Evolutionary conservation across 139 green algal species (phyloP).

Genomic region (Chlorella sp.): DNA sequence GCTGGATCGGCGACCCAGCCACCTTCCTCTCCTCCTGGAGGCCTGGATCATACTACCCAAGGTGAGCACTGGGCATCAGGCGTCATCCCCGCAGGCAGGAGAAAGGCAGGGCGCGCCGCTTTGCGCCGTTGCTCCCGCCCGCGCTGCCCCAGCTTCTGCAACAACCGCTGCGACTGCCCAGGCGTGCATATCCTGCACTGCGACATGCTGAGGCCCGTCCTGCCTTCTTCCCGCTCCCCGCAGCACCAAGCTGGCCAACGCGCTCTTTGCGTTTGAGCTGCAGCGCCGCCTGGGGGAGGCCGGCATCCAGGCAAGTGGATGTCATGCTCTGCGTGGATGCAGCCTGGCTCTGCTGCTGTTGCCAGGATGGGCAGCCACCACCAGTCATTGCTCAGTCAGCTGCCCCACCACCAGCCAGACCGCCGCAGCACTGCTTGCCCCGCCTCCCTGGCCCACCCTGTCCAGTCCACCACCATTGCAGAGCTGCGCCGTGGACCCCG

Average conservation of each 20-base stretch:
- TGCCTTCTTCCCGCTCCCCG: no score
- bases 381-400: not conserved
- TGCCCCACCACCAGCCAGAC: not conserved
- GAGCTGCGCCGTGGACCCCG: conserved; percentile 69
- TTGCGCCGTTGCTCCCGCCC: no score
- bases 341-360: not conserved
- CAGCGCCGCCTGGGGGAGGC: conserved; percentile 40
- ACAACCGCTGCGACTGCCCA: no score
- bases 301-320: conserved; percentile 47
- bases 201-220: no score
- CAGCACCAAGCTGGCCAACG: conserved; percentile 49
- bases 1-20: conserved; percentile 19
- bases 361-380: not conserved
- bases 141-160: no score
- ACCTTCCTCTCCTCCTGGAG: conserved; percentile 42
- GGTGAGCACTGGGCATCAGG: no score
- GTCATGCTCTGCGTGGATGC: not conserved
- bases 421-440: not conserved
- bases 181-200: no score
- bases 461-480: not conserved
- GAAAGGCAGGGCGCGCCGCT: no score
- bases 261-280: conserved; percentile 61
- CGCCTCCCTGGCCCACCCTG: not conserved
- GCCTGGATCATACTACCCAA: conserved; percentile 26
- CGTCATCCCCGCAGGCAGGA: no score